Conservation (phyloP, 208 protist genomes). For the Trypanosomatidae sp. region DNA sequence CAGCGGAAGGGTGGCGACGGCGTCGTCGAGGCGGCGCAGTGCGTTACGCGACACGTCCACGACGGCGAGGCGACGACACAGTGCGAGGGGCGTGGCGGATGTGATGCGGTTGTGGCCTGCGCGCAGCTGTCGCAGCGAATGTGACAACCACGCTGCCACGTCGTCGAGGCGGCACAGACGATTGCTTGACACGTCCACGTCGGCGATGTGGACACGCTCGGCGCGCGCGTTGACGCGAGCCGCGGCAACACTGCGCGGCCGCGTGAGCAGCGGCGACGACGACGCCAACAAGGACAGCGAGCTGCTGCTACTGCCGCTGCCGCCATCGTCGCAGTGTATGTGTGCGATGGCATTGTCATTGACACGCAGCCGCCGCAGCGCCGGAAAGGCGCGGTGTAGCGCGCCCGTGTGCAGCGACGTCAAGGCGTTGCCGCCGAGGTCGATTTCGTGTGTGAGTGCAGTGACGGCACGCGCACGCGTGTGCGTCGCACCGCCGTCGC, state of each 20-base stretch:
- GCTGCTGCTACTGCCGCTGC: too few species aligned
- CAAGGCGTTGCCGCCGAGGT: constrained; percentile 59
- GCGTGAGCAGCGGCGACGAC: too few species aligned
- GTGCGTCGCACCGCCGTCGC: constrained; percentile 10
- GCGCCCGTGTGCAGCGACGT: constrained; percentile 16
- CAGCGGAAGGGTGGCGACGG: constrained; percentile 13
- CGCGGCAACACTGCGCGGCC: constrained; percentile 45
- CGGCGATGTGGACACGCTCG: constrained; percentile 9
- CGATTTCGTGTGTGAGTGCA: too few species aligned
- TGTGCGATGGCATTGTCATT: constrained; percentile 10
- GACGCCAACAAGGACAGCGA: constrained; percentile 10
- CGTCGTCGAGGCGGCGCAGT: constrained; percentile 14
- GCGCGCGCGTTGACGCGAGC: constrained; percentile 33
- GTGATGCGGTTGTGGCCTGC: constrained; percentile 28
- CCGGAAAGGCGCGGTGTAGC: constrained; percentile 29
- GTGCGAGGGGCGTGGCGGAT: constrained; percentile 21
- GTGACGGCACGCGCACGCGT: too few species aligned
- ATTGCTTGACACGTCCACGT: constrained; percentile 52
- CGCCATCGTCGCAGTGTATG: too few species aligned
- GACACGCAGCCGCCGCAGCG: constrained; percentile 16
- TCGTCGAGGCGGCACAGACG: constrained; percentile 12
- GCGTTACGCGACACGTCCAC: constrained; percentile 41
- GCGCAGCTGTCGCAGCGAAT: constrained; percentile 12
- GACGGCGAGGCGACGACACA: constrained; percentile 21
- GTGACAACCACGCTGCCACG: constrained; percentile 18